Evolutionary conservation across 306 rosid species (phyloP).

Genomic region (Vigna unguiculata): DNA sequence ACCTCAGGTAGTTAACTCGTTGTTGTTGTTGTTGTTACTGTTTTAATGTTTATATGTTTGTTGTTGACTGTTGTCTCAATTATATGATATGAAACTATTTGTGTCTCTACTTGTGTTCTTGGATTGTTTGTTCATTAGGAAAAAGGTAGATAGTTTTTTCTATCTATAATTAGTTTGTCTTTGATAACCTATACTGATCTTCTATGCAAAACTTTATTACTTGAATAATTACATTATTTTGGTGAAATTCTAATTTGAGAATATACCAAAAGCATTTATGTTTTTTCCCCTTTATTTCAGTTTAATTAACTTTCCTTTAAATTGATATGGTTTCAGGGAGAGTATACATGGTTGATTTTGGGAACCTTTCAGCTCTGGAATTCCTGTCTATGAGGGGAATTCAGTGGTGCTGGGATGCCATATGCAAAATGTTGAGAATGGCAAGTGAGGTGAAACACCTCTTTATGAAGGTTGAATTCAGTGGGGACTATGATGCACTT

Average conservation of each 20-base stretch:
- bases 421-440: slow-evolving; percentile 79
- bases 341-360: slow-evolving; percentile 91
- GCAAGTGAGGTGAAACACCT: slow-evolving; percentile 92
- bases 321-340: slow-evolving; percentile 64
- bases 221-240: background rate
- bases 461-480: slow-evolving; percentile 93
- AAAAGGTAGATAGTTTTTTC: background rate
- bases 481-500: slow-evolving; percentile 85
- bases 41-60: slow-evolving; percentile 24
- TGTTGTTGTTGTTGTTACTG: slow-evolving; percentile 28
- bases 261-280: background rate
- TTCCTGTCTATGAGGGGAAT: slow-evolving; percentile 80
- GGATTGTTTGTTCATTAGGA: background rate
- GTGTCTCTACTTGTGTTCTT: background rate
- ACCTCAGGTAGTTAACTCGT: slow-evolving; percentile 66
- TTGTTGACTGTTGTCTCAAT: background rate
- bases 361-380: slow-evolving; percentile 75
- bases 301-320: slow-evolving; percentile 11
- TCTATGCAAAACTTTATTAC: background rate
- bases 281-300: background rate
- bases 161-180: background rate
- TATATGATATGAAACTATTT: background rate
- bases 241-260: background rate
- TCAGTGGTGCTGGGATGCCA: slow-evolving; percentile 96
- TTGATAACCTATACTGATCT: background rate